Percentiles rank a stretch among this genome's conserved stretches.
These are phyloP conservation scores for Nepenthes gracilis DNA, from an alignment of 148 eudicot species.

Conservation along the genomic window DNA sequence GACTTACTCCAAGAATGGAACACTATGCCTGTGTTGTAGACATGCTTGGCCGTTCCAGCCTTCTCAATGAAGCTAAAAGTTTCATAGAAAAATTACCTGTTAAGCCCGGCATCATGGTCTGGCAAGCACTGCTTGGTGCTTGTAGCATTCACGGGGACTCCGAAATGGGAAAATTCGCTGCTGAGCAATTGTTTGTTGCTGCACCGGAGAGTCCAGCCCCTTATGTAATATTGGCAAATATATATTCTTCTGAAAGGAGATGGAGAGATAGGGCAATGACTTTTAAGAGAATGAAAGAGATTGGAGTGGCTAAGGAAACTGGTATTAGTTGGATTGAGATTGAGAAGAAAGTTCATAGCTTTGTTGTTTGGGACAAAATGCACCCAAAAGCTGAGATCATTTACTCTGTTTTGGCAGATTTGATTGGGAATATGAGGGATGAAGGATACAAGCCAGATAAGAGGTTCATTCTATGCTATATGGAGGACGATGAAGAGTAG, in stretches of 20 bases:
- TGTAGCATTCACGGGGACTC: constrained; percentile 59
- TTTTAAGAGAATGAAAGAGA: constrained; percentile 60
- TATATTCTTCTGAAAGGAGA: constrained; percentile 54
- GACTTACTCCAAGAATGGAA: constrained; percentile 70
- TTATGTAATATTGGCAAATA: constrained; percentile 62
- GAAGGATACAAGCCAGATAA: constrained; percentile 59
- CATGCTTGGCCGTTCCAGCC: constrained; percentile 82
- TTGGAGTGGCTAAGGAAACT: constrained; percentile 54
- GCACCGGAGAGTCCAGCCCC: constrained; percentile 56
- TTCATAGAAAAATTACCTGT: constrained; percentile 46
- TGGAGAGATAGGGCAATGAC: constrained; percentile 74
- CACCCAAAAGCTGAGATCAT: constrained; percentile 39
- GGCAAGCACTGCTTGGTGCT: constrained; percentile 89
- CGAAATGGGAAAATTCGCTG: constrained; percentile 60
- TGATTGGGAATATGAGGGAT: constrained; percentile 57
- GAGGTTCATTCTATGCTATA: constrained; percentile 27
- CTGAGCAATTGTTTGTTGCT: constrained; percentile 39
- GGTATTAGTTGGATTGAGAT: constrained; percentile 89
- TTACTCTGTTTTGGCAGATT: constrained; percentile 25
- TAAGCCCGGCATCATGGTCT: constrained; percentile 51
- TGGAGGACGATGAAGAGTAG: constrained; percentile 25
- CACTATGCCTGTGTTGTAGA: constrained; percentile 84
- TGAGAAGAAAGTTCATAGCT: constrained; percentile 56
- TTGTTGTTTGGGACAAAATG: constrained; percentile 61
- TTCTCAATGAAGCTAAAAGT: constrained; percentile 47